phyloP scores from a whole-genome alignment of 108 stramenopile genomes.

The Discostella stelligeroides region DNA sequence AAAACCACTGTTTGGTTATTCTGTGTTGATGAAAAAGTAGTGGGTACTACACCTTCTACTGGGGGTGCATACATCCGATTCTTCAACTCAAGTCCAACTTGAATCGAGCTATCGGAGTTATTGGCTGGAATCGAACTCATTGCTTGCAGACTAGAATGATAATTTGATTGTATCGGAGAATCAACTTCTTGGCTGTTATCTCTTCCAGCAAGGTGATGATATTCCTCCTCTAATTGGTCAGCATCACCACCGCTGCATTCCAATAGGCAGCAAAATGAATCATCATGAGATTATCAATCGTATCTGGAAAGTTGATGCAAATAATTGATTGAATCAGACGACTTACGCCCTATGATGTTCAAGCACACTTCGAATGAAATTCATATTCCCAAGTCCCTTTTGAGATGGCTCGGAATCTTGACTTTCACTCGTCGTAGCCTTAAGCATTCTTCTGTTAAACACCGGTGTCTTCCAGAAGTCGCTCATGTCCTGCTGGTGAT shows the following conservation, averaged over 20 bases:
- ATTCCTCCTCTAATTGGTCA: conserved; percentile 73
- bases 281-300: background rate
- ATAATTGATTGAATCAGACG: background rate
- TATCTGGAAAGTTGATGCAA: background rate
- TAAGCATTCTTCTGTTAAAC: conserved; percentile 70
- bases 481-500: conserved; percentile 55
- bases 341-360: conserved; percentile 69
- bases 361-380: conserved; percentile 84
- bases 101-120: conserved; percentile 6
- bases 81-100: conserved; percentile 13
- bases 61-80: background rate
- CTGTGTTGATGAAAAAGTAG: background rate
- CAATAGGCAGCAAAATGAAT: background rate
- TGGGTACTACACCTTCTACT: background rate
- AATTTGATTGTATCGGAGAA: conserved; percentile 10
- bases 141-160: background rate
- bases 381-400: conserved; percentile 79
- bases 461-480: conserved; percentile 73
- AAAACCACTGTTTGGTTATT: conserved; percentile 5
- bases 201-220: conserved; percentile 47
- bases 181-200: conserved; percentile 2
- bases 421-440: conserved; percentile 22
- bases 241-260: conserved; percentile 61
- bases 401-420: conserved; percentile 59
- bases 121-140: background rate